Evolutionary conservation across 2,329 filamentous ascomycete genomes (phyloP), one percentile per base, ranked within the genome.

Genomic region (Macrophomina pseudophaseolina): DNA sequence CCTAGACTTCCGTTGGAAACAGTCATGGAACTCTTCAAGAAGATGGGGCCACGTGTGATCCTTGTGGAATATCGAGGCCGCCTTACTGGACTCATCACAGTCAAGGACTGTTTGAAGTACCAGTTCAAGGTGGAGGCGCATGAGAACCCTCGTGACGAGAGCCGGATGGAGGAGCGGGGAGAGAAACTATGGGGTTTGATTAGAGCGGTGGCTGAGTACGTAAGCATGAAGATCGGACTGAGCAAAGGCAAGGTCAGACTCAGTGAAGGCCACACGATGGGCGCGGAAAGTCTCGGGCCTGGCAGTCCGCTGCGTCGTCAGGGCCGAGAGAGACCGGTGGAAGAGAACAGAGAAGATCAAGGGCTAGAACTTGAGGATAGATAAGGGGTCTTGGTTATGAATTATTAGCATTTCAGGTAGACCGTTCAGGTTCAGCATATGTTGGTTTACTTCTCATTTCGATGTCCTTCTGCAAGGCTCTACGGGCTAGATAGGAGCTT

Each of bases 21-120:
- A 0, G 94, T 97, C 38, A 97, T 99, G 93, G 95, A 99, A 75
- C 85, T 99, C 11, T 99, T 99, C 83, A 94, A 94, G 78, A 99
- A 98, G 81, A 96, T 99, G 76, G 95, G 95, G 0, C 95, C 94
- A 0, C 88, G 95, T 1, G 93, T 97, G 5, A 94, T 99, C 59
- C 85, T 99, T 3, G 90, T 97, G 46, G 95, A 99, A 78, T 91
- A 97, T 75, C 91, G 92, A 67, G 95, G 95, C 14, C 87, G 88
- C 59, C 85, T 99, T 1, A 87, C 87, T 0, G 95, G 95, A 0
- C 84, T 99, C 0, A 92, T 99, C 0, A 99, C 95, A 0, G 91
- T 97, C 69, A 99, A 99, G 78, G 95, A 99, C 77, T 98, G 95
- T 72, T 82, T 99, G 66, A 97, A 95, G 77, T 98, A 97, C 74